Conservation (phyloP, 129 eudicot species). For the Flaveria linearis region DNA sequence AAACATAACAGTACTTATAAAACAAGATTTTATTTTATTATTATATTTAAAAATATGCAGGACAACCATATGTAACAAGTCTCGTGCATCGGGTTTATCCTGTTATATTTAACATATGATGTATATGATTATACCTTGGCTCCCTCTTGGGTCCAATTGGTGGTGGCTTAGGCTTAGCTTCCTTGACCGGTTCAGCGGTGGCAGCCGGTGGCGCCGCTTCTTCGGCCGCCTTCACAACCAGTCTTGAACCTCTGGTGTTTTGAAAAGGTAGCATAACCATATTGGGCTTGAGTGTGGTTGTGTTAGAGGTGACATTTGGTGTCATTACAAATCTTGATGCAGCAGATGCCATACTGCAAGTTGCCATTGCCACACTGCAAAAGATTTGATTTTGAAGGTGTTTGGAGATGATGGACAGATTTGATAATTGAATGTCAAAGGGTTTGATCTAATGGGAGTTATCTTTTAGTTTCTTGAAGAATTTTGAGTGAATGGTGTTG, state of each 20-base stretch:
- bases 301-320: conserved; percentile 46
- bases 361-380: conserved; percentile 21
- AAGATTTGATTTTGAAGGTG: conserved; percentile 16
- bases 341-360: conserved; percentile 77
- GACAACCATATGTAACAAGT: no score
- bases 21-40: not conserved
- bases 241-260: conserved; percentile 50
- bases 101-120: no score
- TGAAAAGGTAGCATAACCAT: conserved; percentile 42
- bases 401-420: conserved; percentile 10
- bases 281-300: conserved; percentile 30
- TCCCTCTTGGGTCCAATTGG: conserved; percentile 97
- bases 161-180: conserved; percentile 69
- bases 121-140: conserved; percentile 49
- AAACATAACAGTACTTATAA: not conserved
- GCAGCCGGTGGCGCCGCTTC: conserved; percentile 56
- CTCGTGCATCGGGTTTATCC: no score
- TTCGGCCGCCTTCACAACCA: conserved; percentile 69
- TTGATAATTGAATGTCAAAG: conserved; percentile 20
- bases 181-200: conserved; percentile 40
- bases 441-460: conserved; percentile 38
- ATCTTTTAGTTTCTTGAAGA: conserved; percentile 43
- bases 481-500: conserved; percentile 40
- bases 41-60: not conserved
- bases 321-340: conserved; percentile 64